Base-by-base conservation (phyloP, 176 grass and related monocot species). In the Eleusine coracana region DNA sequence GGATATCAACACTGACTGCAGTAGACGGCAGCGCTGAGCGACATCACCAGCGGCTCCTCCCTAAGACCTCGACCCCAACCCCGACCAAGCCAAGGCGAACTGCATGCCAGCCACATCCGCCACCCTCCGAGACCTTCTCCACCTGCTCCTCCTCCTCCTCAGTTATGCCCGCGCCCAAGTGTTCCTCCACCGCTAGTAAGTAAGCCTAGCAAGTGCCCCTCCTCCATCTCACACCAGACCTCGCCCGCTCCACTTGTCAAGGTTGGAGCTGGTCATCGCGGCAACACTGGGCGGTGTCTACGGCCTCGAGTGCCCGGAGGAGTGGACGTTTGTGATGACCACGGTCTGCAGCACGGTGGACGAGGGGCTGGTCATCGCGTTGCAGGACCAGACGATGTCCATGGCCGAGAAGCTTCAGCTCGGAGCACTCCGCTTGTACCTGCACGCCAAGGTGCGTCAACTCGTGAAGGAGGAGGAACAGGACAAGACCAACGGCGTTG, bases 11-110 rank as follows among this genome's bases (percentile, higher is more conserved):
- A 25, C 25, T 25, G 82, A 0, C 77, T 7, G 66, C 77, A 70
- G 75, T 69, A 45, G 41, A 29, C 42, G 66, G 74, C 7, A 12
- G 31, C 81, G 3, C 40, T 90, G 4, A 68, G 78, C 70, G 88
- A 93, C 41, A 78, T 93, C 69, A 93, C 82, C 79, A 93, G 90
- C 85, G 54, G 34, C 15, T 59, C 71, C 21, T 49, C 65, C 38
- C 71, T 59, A 52, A 34, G 25, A 25, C 25, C 25, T 25, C 25
- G 16, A 73, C 46, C 45, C 68, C 84, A 3, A 23, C 60, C 45
- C 67, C 76, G 12, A 66, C 1, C 59, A 80, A 55, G 21, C 78
- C 78, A 0, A 18, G 36, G 9, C 17, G 78, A 0, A 31, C 14
- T 2, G 10, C 20, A 0, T 42, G 67, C 37, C 64, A 46, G 31